phyloP scores from a whole-genome alignment of 73 alveolate species.

The Tetrahymena elliotti region DNA sequence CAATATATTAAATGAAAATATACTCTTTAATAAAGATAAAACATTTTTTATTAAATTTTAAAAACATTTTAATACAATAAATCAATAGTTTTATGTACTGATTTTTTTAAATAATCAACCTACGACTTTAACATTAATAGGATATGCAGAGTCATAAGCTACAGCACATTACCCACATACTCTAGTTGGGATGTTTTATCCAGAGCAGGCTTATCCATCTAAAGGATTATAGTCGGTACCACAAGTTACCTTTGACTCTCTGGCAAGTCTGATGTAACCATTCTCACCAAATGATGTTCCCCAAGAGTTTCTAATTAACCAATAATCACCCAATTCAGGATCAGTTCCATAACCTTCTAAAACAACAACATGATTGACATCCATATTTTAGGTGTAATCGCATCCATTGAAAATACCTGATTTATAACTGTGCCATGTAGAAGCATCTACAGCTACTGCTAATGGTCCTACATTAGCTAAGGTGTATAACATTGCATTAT shows the following conservation, averaged over 20 bases:
- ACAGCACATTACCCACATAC: conserved; percentile 43
- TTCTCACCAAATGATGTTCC: conserved; percentile 48
- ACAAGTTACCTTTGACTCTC: conserved; percentile 12
- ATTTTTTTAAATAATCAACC: background rate
- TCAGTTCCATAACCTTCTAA: conserved; percentile 49
- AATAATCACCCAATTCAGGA: conserved; percentile 42
- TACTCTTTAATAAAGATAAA: too few relatives aligned
- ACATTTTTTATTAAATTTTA: too few relatives aligned
- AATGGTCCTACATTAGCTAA: conserved; percentile 18
- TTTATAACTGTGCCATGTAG: conserved; percentile 36
- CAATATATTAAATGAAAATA: too few relatives aligned
- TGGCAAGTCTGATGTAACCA: conserved; percentile 24
- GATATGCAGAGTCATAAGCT: conserved; percentile 7
- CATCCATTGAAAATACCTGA: conserved; percentile 22
- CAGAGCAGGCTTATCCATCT: conserved; percentile 43
- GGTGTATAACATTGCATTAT: background rate
- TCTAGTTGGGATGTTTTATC: conserved; percentile 11
- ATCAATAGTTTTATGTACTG: background rate
- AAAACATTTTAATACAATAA: too few relatives aligned
- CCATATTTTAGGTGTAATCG: conserved; percentile 5
- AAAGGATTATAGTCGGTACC: conserved; percentile 25
- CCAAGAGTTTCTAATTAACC: conserved; percentile 49
- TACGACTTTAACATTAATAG: background rate
- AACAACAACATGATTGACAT: conserved; percentile 42
- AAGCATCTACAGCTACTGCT: conserved; percentile 49